Evolutionary conservation across 768 basidiomycete genomes (phyloP), one percentile per base, ranked within the genome.

Genomic region (Tricholoma matsutake): DNA sequence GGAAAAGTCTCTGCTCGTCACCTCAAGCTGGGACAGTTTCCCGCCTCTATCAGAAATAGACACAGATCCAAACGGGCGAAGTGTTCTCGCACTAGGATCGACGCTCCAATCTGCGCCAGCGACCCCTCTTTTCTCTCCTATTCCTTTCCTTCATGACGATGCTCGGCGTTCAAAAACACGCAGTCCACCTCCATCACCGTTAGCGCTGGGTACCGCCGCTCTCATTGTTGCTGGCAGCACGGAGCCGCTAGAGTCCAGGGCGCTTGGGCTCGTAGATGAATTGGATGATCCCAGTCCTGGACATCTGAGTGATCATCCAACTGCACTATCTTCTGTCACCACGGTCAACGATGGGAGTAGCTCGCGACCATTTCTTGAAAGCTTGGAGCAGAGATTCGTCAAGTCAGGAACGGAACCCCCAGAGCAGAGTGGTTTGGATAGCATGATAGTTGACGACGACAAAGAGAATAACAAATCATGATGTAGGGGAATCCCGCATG

Each of bases 41-140:
- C 87, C 89, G 34, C 76, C 80, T 52, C 71, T 74, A 67, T 79
- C 67, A 61, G 78, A 77, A 57, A 68, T 71, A 47, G 77, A 79
- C 61, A 72, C 69, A 41, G 72, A 74, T 55, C 72, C 75, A 6
- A 72, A 72, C 16, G 72, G 76, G 25, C 75, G 76, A 28, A 76
- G 74, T 52, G 75, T 76, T 59, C 75, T 83, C 49, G 72, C 81
- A 16, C 72, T 82, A 20, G 78, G 79, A 41, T 74, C 79, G 14
- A 76, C 79, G 11, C 73, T 81, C 11, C 80, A 82, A 59, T 84
- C 86, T 29, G 79, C 79, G 43, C 90, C 92, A 1, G 78, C 84
- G 51, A 94, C 92, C 10, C 92, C 92, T 3, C 77, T 94, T 56
- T 94, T 94, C 74, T 91, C 90, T 2, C 92, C 92, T 4, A 94